Evolutionary conservation across 352 stramenopile genomes (phyloP), one percentile per base, ranked within the genome.

Genomic region (Pythium brachiatum): DNA sequence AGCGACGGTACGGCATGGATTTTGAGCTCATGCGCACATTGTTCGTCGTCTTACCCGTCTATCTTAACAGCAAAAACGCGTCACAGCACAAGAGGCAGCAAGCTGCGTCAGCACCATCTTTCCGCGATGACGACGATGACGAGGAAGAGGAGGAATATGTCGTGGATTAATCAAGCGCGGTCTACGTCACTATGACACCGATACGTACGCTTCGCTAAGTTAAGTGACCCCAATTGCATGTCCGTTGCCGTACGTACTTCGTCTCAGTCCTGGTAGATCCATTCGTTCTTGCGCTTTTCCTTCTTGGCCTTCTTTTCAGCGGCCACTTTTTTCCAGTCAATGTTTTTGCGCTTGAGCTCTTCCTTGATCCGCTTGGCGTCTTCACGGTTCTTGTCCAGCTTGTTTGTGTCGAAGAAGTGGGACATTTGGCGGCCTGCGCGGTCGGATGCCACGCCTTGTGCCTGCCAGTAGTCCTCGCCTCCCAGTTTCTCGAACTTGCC

Each of bases 261-360:
- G 6, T 9, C 8, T 69, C 74, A 94, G 69, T 94, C 86, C 39
- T 79, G 78, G 63, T 79, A 95, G 51, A 95, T 77, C 86, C 86
- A 95, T 57, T 94, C 82, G 67, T 92, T 94, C 66, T 79, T 85
- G 57, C 88, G 77, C 69, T 93, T 92, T 26, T 83, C 74, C 54
- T 93, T 92, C 64, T 91, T 90, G 20, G 83, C 78, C 62, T 96
- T 96, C 69, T 96, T 96, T 62, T 92, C 83, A 1, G 78, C 79
- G 13, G 79, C 68, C 46, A 93, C 73, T 70, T 94, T 95, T 54
- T 90, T 92, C 88, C 88, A 96, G 69, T 96, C 79, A 57, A 94
- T 86, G 60, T 92, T 81, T 44, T 86, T 89, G 57, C 81, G 88
- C 71, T 94, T 92, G 48, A 95, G 79, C 53, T 88, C 73, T 59